phyloP scores from a whole-genome alignment of 2,329 filamentous ascomycete species.

The Neofusicoccum laricinum region DNA sequence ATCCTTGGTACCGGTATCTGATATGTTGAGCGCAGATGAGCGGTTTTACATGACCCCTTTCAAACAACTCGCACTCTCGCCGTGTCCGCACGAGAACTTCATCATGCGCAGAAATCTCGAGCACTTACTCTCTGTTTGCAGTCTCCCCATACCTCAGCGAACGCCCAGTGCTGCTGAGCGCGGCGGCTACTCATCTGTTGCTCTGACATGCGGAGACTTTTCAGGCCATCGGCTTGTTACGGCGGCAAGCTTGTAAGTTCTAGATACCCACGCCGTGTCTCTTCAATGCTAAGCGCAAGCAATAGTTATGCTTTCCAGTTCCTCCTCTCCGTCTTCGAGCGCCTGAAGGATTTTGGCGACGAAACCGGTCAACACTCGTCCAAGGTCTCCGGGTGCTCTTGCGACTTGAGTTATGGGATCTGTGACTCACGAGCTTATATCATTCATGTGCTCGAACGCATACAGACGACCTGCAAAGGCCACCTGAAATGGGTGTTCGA shows the following conservation, averaged over 20 bases:
- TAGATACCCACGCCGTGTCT: no score
- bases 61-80: background rate
- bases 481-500: background rate
- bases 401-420: background rate
- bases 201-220: slow-evolving; percentile 20
- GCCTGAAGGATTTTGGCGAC: background rate
- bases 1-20: background rate
- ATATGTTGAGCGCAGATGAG: background rate
- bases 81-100: slow-evolving; percentile 12
- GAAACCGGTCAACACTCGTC: background rate
- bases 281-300: no score
- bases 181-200: background rate
- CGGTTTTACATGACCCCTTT: background rate
- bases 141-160: slow-evolving; percentile 3
- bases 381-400: background rate
- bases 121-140: slow-evolving; percentile 20
- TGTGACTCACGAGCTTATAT: background rate
- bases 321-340: background rate
- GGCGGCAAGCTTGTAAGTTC: slow-evolving; percentile 17
- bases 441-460: background rate
- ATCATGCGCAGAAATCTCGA: slow-evolving; percentile 16
- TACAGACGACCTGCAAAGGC: background rate
- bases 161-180: no score
- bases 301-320: background rate
- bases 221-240: slow-evolving; percentile 18